Base-by-base conservation (phyloP, 257 asterid species). In the Ilex asprella region DNA sequence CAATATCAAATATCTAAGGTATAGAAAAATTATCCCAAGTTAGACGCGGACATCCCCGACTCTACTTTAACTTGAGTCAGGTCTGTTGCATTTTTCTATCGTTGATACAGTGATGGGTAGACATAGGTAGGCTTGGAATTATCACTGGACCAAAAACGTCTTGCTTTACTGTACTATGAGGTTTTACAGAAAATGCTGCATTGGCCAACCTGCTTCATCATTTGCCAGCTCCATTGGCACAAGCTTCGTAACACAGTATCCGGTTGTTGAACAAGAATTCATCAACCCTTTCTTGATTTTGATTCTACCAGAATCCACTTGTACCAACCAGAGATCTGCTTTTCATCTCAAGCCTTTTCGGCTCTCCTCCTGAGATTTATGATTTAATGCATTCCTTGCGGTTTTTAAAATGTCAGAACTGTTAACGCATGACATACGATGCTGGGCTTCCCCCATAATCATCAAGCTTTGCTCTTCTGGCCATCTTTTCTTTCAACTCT, bases 371-470 rank as follows among this genome's bases (percentile, higher is more conserved):
- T 76, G 13, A 69, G 70, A 56, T 79, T 77, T 67, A 83, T 93
- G 97, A 71, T 87, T 82, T 55, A 93, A 56, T 10, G 97, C 95
- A 49, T 83, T 89, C 46, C 90, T 78, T 1, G 96, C 96, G 7
- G 77, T 84, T 58, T 86, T 66, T 15, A 87, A 78, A 30, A 93
- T 87, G 51, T 93, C 99, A 0, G 91, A 89, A 70, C 94, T 87
- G 75, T 85, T 83, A 2, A 89, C 96, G n/a, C 97, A 89, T 1
- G 99, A 89, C 96, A 79, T 89, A 30, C 96, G 76, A 67, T 84
- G 91, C 49, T 69, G 77, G 39, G 79, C 55, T 2, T 65, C 75
- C 6, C 6, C 43, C 76, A 31, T 61, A 62, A 16, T 70, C 68
- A 15, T 67, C 65, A 0, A 67, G 63, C 58, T 73, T 78, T 47